These are phyloP conservation scores for Tricladium varicosporioides DNA, from an alignment of 2,329 filamentous ascomycete genomes.

Conservation along the genomic window DNA sequence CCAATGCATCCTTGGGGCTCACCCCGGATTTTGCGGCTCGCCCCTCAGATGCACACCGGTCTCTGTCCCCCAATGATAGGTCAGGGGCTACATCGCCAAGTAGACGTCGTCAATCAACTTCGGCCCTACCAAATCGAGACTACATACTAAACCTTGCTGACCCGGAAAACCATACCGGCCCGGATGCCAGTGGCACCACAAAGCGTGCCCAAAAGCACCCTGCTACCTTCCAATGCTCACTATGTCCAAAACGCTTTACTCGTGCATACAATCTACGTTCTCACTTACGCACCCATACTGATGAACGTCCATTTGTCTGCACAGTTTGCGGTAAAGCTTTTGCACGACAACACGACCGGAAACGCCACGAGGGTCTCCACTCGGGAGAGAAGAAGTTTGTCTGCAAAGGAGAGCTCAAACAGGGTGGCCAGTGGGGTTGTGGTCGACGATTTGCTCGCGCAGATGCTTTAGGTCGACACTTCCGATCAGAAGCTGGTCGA, in stretches of 20 bases:
- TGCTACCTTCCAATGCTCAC: conserved; percentile 89
- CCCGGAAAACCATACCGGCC: conserved; percentile 72
- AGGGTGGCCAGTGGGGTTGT: conserved; percentile 85
- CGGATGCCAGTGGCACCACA: conserved; percentile 53
- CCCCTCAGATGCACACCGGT: conserved; percentile 45
- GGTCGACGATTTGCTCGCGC: conserved; percentile 90
- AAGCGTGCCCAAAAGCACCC: conserved; percentile 97
- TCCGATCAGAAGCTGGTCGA: conserved; percentile 90
- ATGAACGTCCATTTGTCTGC: conserved; percentile 95
- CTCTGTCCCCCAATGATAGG: conserved; percentile 58
- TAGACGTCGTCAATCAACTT: conserved; percentile 59
- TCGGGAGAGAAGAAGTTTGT: conserved; percentile 99
- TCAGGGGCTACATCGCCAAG: conserved; percentile 45
- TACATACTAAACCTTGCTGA: conserved; percentile 91
- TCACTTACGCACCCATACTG: conserved; percentile 92
- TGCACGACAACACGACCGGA: conserved; percentile 93
- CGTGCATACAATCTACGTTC: conserved; percentile 95
- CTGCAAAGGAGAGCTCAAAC: conserved; percentile 86
- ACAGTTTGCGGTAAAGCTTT: conserved; percentile 97
- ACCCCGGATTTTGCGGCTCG: conserved; percentile 48
- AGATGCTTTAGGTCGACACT: conserved; percentile 90
- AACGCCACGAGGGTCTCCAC: conserved; percentile 93
- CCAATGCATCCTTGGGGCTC: conserved; percentile 54
- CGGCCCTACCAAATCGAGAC: conserved; percentile 56
- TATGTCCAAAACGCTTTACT: conserved; percentile 95